phyloP scores from a whole-genome alignment of 2,329 filamentous ascomycete genomes.

The Phialophora chinensis region DNA sequence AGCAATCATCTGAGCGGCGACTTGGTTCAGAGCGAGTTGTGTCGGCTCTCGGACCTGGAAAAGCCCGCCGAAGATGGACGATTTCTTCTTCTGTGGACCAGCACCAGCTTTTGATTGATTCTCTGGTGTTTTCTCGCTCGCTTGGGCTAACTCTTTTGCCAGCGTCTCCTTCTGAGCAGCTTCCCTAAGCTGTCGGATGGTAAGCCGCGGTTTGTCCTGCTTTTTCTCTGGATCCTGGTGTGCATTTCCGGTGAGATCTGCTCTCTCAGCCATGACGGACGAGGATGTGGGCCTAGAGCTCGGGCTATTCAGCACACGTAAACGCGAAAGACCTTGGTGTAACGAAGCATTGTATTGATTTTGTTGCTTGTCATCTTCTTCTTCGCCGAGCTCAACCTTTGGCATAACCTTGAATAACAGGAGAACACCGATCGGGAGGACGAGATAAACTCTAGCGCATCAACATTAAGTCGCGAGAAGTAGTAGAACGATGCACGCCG shows the following conservation, averaged over 20 bases:
- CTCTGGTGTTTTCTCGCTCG: constrained; percentile 5
- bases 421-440: background rate
- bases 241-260: background rate
- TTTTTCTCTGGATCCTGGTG: background rate
- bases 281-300: background rate
- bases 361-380: background rate
- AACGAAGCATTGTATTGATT: background rate
- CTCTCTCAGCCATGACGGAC: background rate
- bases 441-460: background rate
- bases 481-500: background rate
- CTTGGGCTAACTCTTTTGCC: constrained; percentile 8
- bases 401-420: background rate
- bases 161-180: constrained; percentile 23
- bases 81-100: constrained; percentile 43
- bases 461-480: background rate
- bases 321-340: background rate
- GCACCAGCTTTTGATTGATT: constrained; percentile 9
- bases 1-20: constrained; percentile 45
- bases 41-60: constrained; percentile 58
- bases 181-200: constrained; percentile 29
- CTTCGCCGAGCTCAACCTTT: background rate
- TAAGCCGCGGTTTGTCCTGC: constrained; percentile 25
- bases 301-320: background rate
- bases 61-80: constrained; percentile 51
- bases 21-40: constrained; percentile 53